phyloP scores from a whole-genome alignment of 176 grass and related monocot genomes.

The Musa troglodytarum region DNA sequence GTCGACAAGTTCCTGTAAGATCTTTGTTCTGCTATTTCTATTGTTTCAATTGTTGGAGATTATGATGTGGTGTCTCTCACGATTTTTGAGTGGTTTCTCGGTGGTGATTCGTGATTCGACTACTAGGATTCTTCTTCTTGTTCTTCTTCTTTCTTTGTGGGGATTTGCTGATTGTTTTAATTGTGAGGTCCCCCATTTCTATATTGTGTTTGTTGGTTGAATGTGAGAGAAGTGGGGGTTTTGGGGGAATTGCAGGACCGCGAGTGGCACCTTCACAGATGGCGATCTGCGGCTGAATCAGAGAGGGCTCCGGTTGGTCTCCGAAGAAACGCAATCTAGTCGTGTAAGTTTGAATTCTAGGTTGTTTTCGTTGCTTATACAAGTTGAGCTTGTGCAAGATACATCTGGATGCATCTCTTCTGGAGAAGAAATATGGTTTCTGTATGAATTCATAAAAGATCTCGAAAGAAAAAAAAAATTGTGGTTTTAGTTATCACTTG shows the following conservation, averaged over 20 bases:
- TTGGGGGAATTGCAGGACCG: constrained; percentile 48
- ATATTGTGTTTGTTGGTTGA: not conserved
- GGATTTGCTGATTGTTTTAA: not conserved
- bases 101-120: too few relatives aligned
- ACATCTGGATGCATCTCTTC: not conserved
- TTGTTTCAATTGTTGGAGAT: not conserved
- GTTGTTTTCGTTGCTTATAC: not conserved
- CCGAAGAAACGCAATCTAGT: constrained; percentile 43
- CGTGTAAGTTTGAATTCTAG: constrained; percentile 25
- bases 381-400: not conserved
- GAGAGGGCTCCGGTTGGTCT: constrained; percentile 55
- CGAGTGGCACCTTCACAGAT: constrained; percentile 90
- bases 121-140: not conserved
- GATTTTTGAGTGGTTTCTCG: not conserved
- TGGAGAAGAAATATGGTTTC: not conserved
- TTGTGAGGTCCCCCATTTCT: not conserved
- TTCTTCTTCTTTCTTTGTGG: not conserved
- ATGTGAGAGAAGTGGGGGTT: not conserved
- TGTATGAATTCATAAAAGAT: not conserved
- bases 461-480: too few relatives aligned
- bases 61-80: not conserved
- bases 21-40: constrained; percentile 5
- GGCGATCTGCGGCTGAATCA: constrained; percentile 82
- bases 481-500: too few relatives aligned
- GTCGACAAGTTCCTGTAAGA: constrained; percentile 74